Evolutionary conservation across 176 grass and related monocot genomes (phyloP), one percentile per base, ranked within the genome.

Genomic region (Hordeum vulgare): DNA sequence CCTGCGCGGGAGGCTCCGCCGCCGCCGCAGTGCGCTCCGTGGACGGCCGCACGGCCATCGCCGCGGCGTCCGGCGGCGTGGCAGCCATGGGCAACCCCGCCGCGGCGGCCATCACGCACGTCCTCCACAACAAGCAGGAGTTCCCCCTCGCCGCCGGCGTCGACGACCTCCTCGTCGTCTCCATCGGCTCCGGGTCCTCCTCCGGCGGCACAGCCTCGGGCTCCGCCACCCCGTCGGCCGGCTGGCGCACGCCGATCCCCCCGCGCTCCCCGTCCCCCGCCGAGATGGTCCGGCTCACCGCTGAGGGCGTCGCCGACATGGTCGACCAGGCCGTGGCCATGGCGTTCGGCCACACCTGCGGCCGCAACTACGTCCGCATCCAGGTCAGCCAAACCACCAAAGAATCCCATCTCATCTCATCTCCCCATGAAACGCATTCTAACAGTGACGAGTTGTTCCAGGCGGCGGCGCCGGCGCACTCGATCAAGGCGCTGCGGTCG

Each of bases 81-180:
- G 90, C 91, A 0, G 85, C 93, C 54, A 95, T 95, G 93, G 90
- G 93, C 8, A 95, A 95, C 85, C 93, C 93, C 6, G 71, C 93
- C 7, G 93, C 90, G 1, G 93, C 93, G 1, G 94, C 94, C 66
- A 94, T 97, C 83, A 94, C 91, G 0, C 94, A 97, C 56, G 91
- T 97, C 2, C 90, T 97, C 21, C 87, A 97, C 67, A 97, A 97
- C 86, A 97, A 97, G 79, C 89, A 90, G 85, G 94, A 97, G 71
- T 97, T 97, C 91, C 94, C 91, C 6, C 86, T 97, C 41, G 94
- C 91, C 15, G 76, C 71, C 66, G 88, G 90, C 17, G 85, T 95
- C 31, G 88, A 95, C 15, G 93, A 95, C 86, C 91, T 95, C 75
- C 88, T 95, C 17, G 90, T 95, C 26, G 88, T 95, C 24, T 95